phyloP scores from a whole-genome alignment of 495 filamentous ascomycete genomes.

The Rostrohypoxylon terebratum region DNA sequence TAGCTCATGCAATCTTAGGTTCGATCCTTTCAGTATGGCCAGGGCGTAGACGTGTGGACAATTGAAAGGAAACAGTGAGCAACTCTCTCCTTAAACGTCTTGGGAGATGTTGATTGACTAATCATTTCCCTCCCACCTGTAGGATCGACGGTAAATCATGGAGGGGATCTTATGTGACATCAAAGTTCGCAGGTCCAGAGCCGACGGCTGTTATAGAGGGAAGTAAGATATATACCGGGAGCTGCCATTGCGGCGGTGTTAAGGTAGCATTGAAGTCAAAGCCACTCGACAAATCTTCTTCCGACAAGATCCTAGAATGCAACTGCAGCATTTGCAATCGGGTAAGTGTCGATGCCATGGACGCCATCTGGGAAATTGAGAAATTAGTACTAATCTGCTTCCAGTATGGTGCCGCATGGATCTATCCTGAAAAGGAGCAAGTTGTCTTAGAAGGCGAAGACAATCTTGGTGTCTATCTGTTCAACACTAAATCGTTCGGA shows the following conservation, averaged over 20 bases:
- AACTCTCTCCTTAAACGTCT: neutral
- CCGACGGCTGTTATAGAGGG: conserved; percentile 53
- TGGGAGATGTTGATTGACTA: neutral
- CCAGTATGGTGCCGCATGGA: conserved; percentile 49
- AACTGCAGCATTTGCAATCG: conserved; percentile 60
- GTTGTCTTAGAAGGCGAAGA: conserved; percentile 50
- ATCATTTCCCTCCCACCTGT: neutral
- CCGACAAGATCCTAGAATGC: conserved; percentile 49
- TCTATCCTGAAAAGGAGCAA: conserved; percentile 51
- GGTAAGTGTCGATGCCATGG: conserved; percentile 45
- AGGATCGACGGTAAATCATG: conserved; percentile 54
- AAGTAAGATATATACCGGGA: conserved; percentile 58
- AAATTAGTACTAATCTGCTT: conserved; percentile 9
- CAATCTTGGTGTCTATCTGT: conserved; percentile 53
- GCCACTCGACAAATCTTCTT: conserved; percentile 47
- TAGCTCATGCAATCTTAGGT: conserved; percentile 36
- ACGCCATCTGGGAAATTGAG: neutral
- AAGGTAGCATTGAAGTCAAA: conserved; percentile 55
- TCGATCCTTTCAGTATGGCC: conserved; percentile 48
- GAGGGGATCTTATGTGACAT: conserved; percentile 47
- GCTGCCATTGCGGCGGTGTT: conserved; percentile 66
- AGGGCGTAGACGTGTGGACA: conserved; percentile 54
- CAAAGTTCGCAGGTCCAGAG: conserved; percentile 54
- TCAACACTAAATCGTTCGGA: conserved; percentile 40
- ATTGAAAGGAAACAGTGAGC: conserved; percentile 50